Percentiles rank a stretch among this genome's conserved stretches.
Evolutionary conservation across 1,139 yeast genomes (phyloP).

Genomic region (Diutina sp.): DNA sequence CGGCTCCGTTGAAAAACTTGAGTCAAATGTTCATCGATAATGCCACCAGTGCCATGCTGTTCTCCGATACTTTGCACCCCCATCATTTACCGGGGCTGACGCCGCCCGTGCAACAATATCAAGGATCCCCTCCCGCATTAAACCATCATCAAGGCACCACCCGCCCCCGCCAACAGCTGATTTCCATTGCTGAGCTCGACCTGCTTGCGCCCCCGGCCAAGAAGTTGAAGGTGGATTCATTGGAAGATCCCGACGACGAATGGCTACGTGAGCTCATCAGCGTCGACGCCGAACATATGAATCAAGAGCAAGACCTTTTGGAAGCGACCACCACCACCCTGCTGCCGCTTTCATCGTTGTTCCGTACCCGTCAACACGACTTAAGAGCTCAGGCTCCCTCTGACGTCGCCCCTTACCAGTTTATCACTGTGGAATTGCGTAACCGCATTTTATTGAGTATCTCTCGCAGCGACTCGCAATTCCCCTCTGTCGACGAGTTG

Average conservation of each 20-base stretch:
- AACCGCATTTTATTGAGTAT: conserved; percentile 38
- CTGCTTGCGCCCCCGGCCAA: background rate
- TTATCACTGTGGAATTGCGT: conserved; percentile 40
- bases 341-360: background rate
- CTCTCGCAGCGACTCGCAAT: conserved; percentile 37
- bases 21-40: background rate
- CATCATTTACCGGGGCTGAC: conserved; percentile 25
- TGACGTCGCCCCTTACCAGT: conserved; percentile 1
- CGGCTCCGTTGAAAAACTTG: background rate
- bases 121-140: conserved; percentile 8
- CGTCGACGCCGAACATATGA: background rate
- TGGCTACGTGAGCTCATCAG: background rate
- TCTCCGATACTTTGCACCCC: conserved; percentile 22
- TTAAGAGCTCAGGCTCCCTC: background rate
- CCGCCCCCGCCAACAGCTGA: conserved; percentile 4
- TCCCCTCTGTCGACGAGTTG: conserved; percentile 65
- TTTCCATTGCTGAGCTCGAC: conserved; percentile 7
- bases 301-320: background rate
- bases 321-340: background rate
- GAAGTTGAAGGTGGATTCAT: background rate
- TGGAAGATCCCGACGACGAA: conserved; percentile 1
- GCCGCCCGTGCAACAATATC: conserved; percentile 18
- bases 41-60: conserved; percentile 8
- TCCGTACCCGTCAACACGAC: conserved; percentile 1
- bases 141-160: conserved; percentile 12